Conservation (phyloP, 1,139 yeast genomes). For the Saccharomyces hybrid region DNA sequence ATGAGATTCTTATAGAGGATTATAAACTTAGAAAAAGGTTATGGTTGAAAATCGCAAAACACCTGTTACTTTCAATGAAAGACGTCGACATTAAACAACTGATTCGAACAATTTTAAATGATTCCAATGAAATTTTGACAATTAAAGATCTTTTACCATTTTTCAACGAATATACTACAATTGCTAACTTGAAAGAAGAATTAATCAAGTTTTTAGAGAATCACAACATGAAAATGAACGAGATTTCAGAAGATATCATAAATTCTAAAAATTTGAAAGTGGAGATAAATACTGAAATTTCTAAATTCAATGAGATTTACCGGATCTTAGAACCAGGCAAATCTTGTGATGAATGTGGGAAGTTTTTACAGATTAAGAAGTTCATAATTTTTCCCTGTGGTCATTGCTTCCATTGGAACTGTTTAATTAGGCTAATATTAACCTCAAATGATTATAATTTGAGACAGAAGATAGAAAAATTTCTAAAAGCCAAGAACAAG, state of each 20-base stretch:
- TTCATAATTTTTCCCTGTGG: conserved; percentile 84
- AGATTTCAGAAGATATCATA: conserved; percentile 67
- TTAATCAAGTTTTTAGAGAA: conserved; percentile 69
- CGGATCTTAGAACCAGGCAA: conserved; percentile 74
- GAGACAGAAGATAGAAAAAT: conserved; percentile 51
- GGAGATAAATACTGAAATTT: conserved; percentile 53
- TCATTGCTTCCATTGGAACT: conserved; percentile 86
- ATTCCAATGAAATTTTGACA: conserved; percentile 49
- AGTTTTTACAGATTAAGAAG: conserved; percentile 61
- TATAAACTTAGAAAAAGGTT: conserved; percentile 51
- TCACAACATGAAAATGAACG: conserved; percentile 57
- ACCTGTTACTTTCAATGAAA: conserved; percentile 34
- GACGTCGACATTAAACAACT: conserved; percentile 26
- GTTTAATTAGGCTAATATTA: conserved; percentile 56
- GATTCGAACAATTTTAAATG: conserved; percentile 37
- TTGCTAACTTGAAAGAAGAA: conserved; percentile 78
- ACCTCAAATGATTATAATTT: conserved; percentile 61
- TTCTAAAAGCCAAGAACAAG: conserved; percentile 39
- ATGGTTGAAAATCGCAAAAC: conserved; percentile 65
- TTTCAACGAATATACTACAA: conserved; percentile 74
- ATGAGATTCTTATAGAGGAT: conserved; percentile 37
- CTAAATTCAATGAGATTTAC: conserved; percentile 42
- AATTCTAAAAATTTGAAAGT: conserved; percentile 60
- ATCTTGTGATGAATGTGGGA: conserved; percentile 65
- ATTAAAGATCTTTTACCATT: conserved; percentile 79